phyloP scores from a whole-genome alignment of 2,329 filamentous ascomycete species.

The Dendrostoma leiphaemia region DNA sequence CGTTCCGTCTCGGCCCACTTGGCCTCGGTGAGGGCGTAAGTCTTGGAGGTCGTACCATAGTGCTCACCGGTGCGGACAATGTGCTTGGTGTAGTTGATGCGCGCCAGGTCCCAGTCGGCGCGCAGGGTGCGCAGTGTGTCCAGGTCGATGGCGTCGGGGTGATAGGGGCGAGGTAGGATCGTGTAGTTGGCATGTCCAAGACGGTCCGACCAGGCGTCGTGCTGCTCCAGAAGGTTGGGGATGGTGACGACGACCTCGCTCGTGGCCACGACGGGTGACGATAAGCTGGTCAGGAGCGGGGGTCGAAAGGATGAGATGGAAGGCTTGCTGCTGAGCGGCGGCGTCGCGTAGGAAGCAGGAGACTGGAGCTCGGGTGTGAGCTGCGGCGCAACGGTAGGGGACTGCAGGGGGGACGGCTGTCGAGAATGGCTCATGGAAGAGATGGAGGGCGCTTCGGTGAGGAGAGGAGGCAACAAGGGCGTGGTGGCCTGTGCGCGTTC shows the following conservation, averaged over 20 bases:
- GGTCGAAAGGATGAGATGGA: slow-evolving; percentile 73
- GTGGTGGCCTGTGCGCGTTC: slow-evolving; percentile 68
- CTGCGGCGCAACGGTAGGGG: slow-evolving; percentile 71
- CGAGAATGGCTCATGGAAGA: slow-evolving; percentile 47
- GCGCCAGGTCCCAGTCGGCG: slow-evolving; percentile 78
- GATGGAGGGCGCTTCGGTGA: slow-evolving; percentile 56
- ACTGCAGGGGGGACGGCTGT: slow-evolving; percentile 79
- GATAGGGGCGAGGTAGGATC: slow-evolving; percentile 79
- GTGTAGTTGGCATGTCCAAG: slow-evolving; percentile 93
- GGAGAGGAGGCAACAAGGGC: slow-evolving; percentile 78
- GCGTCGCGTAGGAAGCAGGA: slow-evolving; percentile 52
- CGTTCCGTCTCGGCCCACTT: slow-evolving; percentile 85
- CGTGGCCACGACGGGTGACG: slow-evolving; percentile 54
- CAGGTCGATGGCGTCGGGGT: slow-evolving; percentile 60
- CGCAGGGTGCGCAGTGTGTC: slow-evolving; percentile 61
- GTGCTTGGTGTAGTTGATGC: slow-evolving; percentile 85
- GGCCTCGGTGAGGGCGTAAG: slow-evolving; percentile 77
- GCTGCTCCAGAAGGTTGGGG: slow-evolving; percentile 63
- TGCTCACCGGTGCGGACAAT: slow-evolving; percentile 85
- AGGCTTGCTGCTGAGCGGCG: slow-evolving; percentile 73
- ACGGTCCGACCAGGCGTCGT: slow-evolving; percentile 79
- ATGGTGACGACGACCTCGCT: slow-evolving; percentile 47
- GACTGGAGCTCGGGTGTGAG: slow-evolving; percentile 36
- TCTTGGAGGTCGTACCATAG: slow-evolving; percentile 86
- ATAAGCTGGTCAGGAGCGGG: slow-evolving; percentile 61